Conservation (phyloP, 2,329 filamentous ascomycete genomes). For the Sporothrix brunneoviolacea region DNA sequence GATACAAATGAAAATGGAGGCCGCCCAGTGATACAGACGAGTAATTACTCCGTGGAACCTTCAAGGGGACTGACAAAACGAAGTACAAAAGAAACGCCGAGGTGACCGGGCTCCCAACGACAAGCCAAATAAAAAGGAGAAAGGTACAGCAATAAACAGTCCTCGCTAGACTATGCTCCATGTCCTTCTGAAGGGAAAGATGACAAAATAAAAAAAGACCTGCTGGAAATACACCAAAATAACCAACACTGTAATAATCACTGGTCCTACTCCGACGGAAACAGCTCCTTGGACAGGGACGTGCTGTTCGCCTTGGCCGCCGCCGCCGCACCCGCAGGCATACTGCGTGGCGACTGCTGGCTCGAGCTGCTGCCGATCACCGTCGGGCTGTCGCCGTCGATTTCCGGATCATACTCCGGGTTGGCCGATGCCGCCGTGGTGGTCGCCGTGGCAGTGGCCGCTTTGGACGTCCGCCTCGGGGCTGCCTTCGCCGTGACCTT, state of each 20-base stretch:
- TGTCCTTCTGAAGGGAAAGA: not conserved
- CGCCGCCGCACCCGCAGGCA: not conserved
- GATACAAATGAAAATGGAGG: too few relatives aligned
- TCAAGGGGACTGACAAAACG: too few relatives aligned
- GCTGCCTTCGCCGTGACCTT: constrained; percentile 15
- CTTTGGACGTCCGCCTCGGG: not conserved
- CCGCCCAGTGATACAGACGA: too few relatives aligned
- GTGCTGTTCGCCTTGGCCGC: too few relatives aligned
- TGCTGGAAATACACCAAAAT: not conserved
- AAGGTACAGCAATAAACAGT: not conserved
- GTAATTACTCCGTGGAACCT: too few relatives aligned
- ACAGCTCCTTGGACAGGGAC: constrained; percentile 28
- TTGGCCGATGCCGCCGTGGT: not conserved
- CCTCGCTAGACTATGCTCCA: not conserved
- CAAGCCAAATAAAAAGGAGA: not conserved
- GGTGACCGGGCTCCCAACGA: not conserved
- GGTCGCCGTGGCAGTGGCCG: not conserved
- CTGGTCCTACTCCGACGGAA: constrained; percentile 9
- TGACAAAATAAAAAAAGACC: not conserved
- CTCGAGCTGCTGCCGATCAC: constrained; percentile 33
- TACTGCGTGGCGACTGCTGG: constrained; percentile 21
- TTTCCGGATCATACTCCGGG: constrained; percentile 36
- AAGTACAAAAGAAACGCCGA: not conserved
- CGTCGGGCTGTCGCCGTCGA: constrained; percentile 37
- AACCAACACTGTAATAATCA: not conserved